Evolutionary conservation across 306 rosid species (phyloP), one percentile per base, ranked within the genome.

Genomic region (Mimosa pudica): DNA sequence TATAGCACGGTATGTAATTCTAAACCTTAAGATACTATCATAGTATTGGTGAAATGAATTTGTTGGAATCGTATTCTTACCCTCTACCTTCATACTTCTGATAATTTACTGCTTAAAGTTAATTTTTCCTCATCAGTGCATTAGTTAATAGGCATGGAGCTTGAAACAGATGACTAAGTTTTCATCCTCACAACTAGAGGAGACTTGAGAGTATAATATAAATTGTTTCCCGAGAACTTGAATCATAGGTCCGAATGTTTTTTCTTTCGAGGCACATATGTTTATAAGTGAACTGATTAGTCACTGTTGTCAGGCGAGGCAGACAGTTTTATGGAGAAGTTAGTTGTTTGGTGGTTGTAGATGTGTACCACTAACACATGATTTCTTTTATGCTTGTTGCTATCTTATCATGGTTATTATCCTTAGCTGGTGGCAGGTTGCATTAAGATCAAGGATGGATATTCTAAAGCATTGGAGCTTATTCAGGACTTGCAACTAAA

Each of bases 381-480:
- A 33, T 79, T 70, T 72, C 7, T 14, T 33, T 58, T 51, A 67
- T 52, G 24, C 48, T 63, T 48, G 18, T 54, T 35, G 45, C 42
- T 8, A 11, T 76, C 75, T 84, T 66, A 84, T 78, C 74, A 64
- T 51, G 67, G 44, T 78, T 79, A 46, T 76, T 74, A 48, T 85
- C 68, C 51, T 75, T 85, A 94, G 97, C 85, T 94, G 85, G 90
- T 92, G 77, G 83, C 98, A 81, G 98, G 98, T 79, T 92, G 92
- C 85, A 86, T 63, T 78, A 94, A 86, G 88, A 77, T 80, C 60
- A 88, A 92, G 81, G 46, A 89, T 71, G 92, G 98, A 75, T 94
- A 94, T 83, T 51, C 85, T n/a, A 87, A 82, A 84, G 93, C 97
- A 30, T 76, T 94, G 48, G 97, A 91, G 88, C 85, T 94, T 24